A percentile compares a stretch with the other conserved stretches of the same genome.
Evolutionary conservation across 768 basidiomycete genomes (phyloP).

Genomic region (Agrocybe pediades): DNA sequence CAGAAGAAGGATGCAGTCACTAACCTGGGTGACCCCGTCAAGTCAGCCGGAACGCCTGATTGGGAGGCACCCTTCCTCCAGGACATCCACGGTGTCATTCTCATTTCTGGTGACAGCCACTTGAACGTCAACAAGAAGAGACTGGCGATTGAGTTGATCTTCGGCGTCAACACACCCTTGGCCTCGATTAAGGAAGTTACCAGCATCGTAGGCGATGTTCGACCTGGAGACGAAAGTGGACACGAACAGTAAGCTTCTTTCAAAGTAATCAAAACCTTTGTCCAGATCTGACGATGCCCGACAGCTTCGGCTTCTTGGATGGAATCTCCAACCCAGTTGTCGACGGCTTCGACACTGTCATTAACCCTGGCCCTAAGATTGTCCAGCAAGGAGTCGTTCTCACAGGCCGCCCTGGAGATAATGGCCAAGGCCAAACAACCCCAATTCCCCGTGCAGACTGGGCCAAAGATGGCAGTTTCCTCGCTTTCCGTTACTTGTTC

Average conservation of each 20-base stretch:
- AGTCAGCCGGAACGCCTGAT: slow-evolving; percentile 33
- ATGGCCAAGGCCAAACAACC: no score
- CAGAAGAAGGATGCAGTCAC: slow-evolving; percentile 39
- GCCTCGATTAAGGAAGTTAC: slow-evolving; percentile 41
- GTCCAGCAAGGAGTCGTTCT: slow-evolving; percentile 46
- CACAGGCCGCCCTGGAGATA: slow-evolving; percentile 47
- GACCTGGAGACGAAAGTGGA: slow-evolving; percentile 42
- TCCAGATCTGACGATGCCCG: not conserved
- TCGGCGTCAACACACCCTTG: slow-evolving; percentile 27
- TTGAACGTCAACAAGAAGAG: slow-evolving; percentile 37
- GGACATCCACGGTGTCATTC: slow-evolving; percentile 49
- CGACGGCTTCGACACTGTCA: slow-evolving; percentile 37
- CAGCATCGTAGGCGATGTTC: slow-evolving; percentile 39
- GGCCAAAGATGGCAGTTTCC: slow-evolving; percentile 52
- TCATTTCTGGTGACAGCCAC: slow-evolving; percentile 49
- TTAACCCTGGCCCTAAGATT: slow-evolving; percentile 36
- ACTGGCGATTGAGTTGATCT: slow-evolving; percentile 32
- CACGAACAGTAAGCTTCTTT: slow-evolving; percentile 45
- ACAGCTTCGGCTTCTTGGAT: slow-evolving; percentile 53
- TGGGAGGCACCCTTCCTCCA: slow-evolving; percentile 51
- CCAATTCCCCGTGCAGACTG: slow-evolving; percentile 35
- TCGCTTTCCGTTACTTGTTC: slow-evolving; percentile 52
- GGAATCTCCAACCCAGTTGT: slow-evolving; percentile 54
- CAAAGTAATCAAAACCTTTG: not conserved
- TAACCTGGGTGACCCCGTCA: slow-evolving; percentile 36